Percentiles rank a stretch among this genome's conserved stretches.
These are phyloP conservation scores for Colletotrichum sublineola DNA, from an alignment of 2,329 filamentous ascomycete species.

Conservation along the genomic window DNA sequence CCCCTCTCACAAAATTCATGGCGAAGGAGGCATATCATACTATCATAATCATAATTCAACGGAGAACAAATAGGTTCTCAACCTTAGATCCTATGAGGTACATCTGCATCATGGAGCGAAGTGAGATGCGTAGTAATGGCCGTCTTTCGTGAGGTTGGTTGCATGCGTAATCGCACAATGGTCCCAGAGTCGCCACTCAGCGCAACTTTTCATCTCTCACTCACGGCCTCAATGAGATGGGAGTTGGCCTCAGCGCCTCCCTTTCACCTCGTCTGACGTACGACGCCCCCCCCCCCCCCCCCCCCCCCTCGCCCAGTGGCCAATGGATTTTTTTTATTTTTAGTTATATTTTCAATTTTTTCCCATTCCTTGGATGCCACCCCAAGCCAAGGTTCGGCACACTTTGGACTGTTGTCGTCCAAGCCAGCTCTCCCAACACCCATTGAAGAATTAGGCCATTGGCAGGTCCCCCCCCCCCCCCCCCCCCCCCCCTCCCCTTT, in stretches of 20 bases:
- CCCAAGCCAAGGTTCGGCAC: background rate
- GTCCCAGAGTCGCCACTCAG: background rate
- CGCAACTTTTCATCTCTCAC: background rate
- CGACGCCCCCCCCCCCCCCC: background rate
- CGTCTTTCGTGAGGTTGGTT: background rate
- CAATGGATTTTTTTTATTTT: background rate
- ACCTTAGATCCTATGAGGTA: background rate
- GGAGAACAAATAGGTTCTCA: background rate
- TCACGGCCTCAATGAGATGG: background rate
- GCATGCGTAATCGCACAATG: background rate
- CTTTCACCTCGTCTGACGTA: background rate
- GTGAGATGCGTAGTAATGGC: background rate
- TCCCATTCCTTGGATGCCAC: background rate
- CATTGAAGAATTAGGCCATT: background rate
- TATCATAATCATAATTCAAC: slow-evolving; percentile 20
- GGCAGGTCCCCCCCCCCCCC: background rate
- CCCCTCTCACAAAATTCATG: background rate
- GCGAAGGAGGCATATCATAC: slow-evolving; percentile 15
- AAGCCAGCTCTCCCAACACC: background rate
- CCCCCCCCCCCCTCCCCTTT: background rate
- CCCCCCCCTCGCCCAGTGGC: background rate
- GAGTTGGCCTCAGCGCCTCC: background rate
- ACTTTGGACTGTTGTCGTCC: background rate
- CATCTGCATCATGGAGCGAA: background rate
- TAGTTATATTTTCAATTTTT: background rate